These are phyloP conservation scores for Xylaria scruposa DNA, from an alignment of 495 filamentous ascomycete genomes.

Conservation along the genomic window DNA sequence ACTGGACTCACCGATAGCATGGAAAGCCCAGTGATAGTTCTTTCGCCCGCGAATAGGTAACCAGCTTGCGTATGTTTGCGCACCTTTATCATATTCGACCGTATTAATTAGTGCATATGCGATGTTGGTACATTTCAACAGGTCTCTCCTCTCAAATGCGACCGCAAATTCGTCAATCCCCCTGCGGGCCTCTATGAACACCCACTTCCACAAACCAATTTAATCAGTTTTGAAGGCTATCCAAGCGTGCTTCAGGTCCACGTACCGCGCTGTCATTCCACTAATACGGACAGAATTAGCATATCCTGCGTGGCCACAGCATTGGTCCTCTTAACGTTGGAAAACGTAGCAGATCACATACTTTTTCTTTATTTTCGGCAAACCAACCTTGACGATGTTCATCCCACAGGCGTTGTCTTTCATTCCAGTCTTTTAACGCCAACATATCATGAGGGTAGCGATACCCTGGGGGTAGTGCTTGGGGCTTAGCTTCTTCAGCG, in stretches of 20 bases:
- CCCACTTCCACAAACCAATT: background rate
- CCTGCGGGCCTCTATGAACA: fast-evolving
- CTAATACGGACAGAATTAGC: background rate
- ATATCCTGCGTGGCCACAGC: background rate
- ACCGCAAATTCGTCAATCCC: background rate
- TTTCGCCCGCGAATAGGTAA: background rate
- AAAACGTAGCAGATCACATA: background rate
- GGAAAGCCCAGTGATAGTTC: background rate
- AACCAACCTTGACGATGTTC: background rate
- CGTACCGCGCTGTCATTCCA: background rate
- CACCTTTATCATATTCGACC: background rate
- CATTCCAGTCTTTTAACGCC: background rate
- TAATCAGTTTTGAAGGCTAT: background rate
- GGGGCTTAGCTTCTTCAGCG: background rate
- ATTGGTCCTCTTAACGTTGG: background rate
- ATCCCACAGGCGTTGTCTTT: background rate
- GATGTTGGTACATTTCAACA: background rate
- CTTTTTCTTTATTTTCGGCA: background rate
- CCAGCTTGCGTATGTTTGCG: background rate
- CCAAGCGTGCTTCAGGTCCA: background rate
- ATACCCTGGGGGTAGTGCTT: background rate
- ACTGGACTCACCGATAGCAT: constrained; percentile 1
- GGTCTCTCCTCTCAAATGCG: background rate
- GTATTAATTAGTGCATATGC: background rate
- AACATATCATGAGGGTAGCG: background rate